Base-by-base conservation (phyloP, 2,329 filamentous ascomycete genomes). In the Diaporthe humulicola region DNA sequence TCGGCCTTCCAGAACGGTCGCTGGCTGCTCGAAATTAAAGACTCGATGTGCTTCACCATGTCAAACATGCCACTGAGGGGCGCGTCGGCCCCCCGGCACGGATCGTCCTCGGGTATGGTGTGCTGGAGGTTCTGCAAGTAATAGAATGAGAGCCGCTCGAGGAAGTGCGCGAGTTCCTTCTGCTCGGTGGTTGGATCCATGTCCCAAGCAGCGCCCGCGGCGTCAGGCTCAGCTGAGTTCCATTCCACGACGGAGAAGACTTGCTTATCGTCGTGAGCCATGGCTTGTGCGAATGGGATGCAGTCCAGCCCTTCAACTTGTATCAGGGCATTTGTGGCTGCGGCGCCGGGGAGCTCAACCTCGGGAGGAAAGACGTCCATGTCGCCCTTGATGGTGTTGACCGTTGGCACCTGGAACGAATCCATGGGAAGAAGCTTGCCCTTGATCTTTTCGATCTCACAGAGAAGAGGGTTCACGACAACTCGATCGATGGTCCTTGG, bases 351-450 rank as follows among this genome's bases (percentile, higher is more conserved):
- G 36, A 42, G 57, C n/a, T 61, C 36, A 28, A 60, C 57, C n/a
- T 60, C 57, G 7, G 57, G 57, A 25, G 57, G 57, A 8, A 60
- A 60, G 36, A 60, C 57, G 22, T 60, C 57, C 57, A 60, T 60
- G 57, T 60, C 57, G n/a, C 57, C 57, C 17, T 60, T 60, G 57
- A 61, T 61, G 36, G 36, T 42, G n/a, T 42, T 61, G n/a, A 61
- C 15, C 36, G 36, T 61, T 10, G 57, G 36, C 7, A 42, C 36
- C 15, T 42, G 36, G 28, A 42, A 42, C 14, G 57, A 36, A 28
- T 61, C 57, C n/a, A 42, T 4, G 6, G 57, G 36, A 0, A 42
- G 57, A n/a, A 61, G 25, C 4, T 28, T 42, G 14, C 57, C 36
- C 9, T 25, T 61, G 38, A 42, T 42, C 36, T 42, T 42, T 14